These are phyloP conservation scores for Amborella trichopoda DNA, from an alignment of 164 flowering plant genomes.

Conservation along the genomic window DNA sequence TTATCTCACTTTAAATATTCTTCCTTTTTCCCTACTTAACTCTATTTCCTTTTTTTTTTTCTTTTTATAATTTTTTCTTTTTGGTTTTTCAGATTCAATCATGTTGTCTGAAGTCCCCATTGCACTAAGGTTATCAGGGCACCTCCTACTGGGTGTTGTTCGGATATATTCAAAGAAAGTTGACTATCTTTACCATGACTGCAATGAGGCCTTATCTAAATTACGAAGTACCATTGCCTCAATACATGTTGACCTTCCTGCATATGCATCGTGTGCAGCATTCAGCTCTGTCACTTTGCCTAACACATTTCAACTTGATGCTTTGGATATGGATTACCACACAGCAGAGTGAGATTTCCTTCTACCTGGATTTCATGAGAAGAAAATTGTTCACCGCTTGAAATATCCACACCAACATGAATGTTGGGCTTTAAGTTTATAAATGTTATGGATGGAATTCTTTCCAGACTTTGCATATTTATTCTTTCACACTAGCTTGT, in stretches of 20 bases:
- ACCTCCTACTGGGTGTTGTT: conserved; percentile 83
- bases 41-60: background rate
- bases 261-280: conserved; percentile 54
- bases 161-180: conserved; percentile 88
- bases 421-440: no score
- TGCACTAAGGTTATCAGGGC: conserved; percentile 74
- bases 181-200: conserved; percentile 59
- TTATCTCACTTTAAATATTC: background rate
- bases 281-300: conserved; percentile 68
- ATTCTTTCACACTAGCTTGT: no score
- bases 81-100: conserved; percentile 38
- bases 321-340: conserved; percentile 30
- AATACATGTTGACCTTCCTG: conserved; percentile 40
- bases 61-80: background rate
- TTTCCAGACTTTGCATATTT: no score
- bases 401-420: no score
- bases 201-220: conserved; percentile 23
- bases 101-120: conserved; percentile 80
- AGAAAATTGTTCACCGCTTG: no score
- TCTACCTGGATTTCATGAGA: no score
- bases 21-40: background rate
- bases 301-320: conserved; percentile 56
- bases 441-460: no score
- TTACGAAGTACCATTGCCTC: conserved; percentile 33
- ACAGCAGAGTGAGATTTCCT: background rate